Conservation (phyloP, 495 filamentous ascomycete species). For the Acidomyces sp. region DNA sequence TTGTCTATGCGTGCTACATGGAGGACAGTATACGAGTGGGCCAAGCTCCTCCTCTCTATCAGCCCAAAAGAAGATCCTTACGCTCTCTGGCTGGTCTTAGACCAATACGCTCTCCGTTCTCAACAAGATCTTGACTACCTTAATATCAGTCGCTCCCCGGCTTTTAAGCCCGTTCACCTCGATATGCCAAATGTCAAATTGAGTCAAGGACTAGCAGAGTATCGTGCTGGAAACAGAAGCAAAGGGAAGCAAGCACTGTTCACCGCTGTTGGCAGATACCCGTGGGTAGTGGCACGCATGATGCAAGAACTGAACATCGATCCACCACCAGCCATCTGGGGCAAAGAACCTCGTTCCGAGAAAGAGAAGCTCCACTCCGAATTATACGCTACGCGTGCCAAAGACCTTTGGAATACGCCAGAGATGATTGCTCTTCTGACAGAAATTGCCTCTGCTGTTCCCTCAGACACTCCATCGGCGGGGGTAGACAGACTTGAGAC, state of each 20-base stretch:
- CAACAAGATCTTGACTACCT: constrained; percentile 64
- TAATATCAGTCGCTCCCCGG: constrained; percentile 48
- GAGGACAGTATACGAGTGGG: constrained; percentile 85
- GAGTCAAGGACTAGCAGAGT: constrained; percentile 58
- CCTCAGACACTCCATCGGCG: constrained; percentile 27
- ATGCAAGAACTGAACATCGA: constrained; percentile 65
- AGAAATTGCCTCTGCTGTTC: constrained; percentile 48
- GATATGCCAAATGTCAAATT: constrained; percentile 53
- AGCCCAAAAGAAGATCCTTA: constrained; percentile 70
- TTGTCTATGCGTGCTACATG: constrained; percentile 84
- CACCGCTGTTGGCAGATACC: constrained; percentile 53
- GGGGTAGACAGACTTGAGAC: constrained; percentile 34
- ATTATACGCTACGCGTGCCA: constrained; percentile 65
- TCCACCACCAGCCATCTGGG: constrained; percentile 70
- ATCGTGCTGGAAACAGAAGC: constrained; percentile 51
- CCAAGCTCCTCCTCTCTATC: constrained; percentile 66
- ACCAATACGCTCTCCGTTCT: constrained; percentile 69
- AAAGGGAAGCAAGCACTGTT: constrained; percentile 49
- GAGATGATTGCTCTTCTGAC: constrained; percentile 56
- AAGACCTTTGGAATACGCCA: constrained; percentile 83
- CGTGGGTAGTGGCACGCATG: constrained; percentile 68
- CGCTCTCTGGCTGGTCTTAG: constrained; percentile 60
- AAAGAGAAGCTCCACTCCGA: constrained; percentile 62
- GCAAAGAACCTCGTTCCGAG: constrained; percentile 49
- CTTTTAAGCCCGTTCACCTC: constrained; percentile 33